Base-by-base conservation (phyloP, 345 rosid species). In the Bruguiera parviflora region DNA sequence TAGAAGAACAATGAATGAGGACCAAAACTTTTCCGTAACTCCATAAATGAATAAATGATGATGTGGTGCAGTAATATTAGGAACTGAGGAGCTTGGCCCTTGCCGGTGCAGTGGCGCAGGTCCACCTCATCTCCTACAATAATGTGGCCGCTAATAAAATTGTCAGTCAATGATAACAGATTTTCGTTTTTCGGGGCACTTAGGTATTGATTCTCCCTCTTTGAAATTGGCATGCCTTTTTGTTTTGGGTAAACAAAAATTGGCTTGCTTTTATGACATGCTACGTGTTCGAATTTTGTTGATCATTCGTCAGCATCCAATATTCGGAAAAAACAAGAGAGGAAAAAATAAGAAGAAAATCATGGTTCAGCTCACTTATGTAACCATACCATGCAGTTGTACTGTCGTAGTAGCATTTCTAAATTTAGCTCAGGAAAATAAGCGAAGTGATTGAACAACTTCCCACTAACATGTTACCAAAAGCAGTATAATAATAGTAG, bases 1-100 rank as follows among this genome's bases (percentile, higher is more conserved):
- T 13, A 43, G 69, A 55, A 71, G 70, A 72, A 79, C 69, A 37
- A 63, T 60, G 53, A 72, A 75, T 70, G 76, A 49, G 67, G 49
- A 51, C 65, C 56, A 33, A 46, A 20, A 61, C 22, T 43, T 77
- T 55, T 61, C 22, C 49, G 47, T 53, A 58, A 49, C 9, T 2
- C 37, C 37, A 33, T 33, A 33, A 33, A 61, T 63, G 63, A 70
- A 70, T 62, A 66, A 67, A 67, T 67, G 32, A 32, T 51, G 20
- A 28, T 27, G 39, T 58, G 43, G 52, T 58, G 46, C 35, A 64
- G 24, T 67, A 37, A 60, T 5, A 56, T 58, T 53, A 53, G n/a
- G 20, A 8, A 13, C 15, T 22, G 58, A 43, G 18, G 37, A 33
- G 27, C 67, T 5, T 51, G 67, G 71, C 16, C 73, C 33, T 60